phyloP scores from a whole-genome alignment of 2,329 filamentous ascomycete genomes.

The Paraphoma sp. region DNA sequence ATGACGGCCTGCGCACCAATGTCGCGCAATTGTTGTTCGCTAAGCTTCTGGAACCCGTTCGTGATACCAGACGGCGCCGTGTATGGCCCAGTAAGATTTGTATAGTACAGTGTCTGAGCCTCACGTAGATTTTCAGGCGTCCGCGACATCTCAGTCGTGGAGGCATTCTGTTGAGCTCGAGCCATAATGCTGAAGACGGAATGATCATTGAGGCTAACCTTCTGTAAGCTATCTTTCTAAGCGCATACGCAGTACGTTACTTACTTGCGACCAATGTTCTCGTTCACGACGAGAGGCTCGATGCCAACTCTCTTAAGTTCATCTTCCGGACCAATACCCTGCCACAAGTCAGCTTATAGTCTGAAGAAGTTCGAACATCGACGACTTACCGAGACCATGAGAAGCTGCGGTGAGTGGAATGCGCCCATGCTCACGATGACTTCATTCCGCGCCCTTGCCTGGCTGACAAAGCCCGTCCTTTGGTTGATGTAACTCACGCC shows the following conservation, averaged over 20 bases:
- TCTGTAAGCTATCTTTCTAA: background rate
- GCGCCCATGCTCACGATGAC: slow-evolving; percentile 43
- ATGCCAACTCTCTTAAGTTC: slow-evolving; percentile 32
- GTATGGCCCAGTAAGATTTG: slow-evolving; percentile 35
- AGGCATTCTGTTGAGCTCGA: slow-evolving; percentile 24
- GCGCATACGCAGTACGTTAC: background rate
- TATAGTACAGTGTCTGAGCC: slow-evolving; percentile 34
- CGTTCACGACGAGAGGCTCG: slow-evolving; percentile 31
- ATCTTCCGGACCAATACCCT: slow-evolving; percentile 43
- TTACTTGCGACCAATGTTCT: slow-evolving; percentile 38
- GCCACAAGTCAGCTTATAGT: slow-evolving; percentile 1
- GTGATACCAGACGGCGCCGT: slow-evolving; percentile 41
- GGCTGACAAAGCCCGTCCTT: slow-evolving; percentile 26
- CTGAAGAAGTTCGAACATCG: slow-evolving; percentile 16
- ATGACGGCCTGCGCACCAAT: slow-evolving; percentile 27
- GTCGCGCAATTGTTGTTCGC: slow-evolving; percentile 21
- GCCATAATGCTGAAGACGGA: slow-evolving; percentile 37
- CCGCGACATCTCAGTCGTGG: slow-evolving; percentile 30
- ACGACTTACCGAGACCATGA: slow-evolving; percentile 46
- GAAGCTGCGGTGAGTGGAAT: slow-evolving; percentile 46
- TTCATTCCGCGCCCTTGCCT: slow-evolving; percentile 37
- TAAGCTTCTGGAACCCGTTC: slow-evolving; percentile 37
- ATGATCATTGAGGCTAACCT: slow-evolving; percentile 25
- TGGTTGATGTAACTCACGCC: slow-evolving; percentile 37
- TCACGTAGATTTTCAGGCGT: slow-evolving; percentile 28